Evolutionary conservation across 2,329 filamentous ascomycete genomes (phyloP), one percentile per base, ranked within the genome.

Genomic region (Trichoderma sp.): DNA sequence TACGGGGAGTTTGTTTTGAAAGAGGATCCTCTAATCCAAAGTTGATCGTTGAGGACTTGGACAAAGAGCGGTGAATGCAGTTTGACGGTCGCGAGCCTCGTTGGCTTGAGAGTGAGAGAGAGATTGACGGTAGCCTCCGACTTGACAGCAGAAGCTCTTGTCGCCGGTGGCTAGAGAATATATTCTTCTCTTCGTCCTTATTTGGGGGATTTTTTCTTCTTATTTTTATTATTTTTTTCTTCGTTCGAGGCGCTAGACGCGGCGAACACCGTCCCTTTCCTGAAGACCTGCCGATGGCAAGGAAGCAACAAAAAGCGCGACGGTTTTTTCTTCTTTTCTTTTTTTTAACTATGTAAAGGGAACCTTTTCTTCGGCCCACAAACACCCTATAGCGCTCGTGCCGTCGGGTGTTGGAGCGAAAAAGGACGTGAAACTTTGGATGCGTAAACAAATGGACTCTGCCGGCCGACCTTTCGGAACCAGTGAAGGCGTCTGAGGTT

Each of bases 41-140:
- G 83, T 53, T 83, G 82, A 71, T 83, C 80, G 78, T 86, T 85
- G 67, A 86, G 86, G 81, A 89, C 86, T 82, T 90, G 89, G 83
- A 92, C 86, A 84, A 93, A 92, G 80, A 93, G 89, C 85, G 91
- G 91, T 79, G 91, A 93, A 91, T 93, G 91, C 91, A 91, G 88
- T 83, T 91, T 92, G 89, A 83, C 90, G 89, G 85, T 85, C 80
- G 64, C 33, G 31, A 59, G 71, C 41, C 41, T 21, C 65, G 53
- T n/a, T 45, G 33, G 65, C 38, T 41, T 64, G 41, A 60, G 45
- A 41, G 38, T 41, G 24, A 60, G 35, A 53, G n/a, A 50, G 41
- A 41, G 24, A 21, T 31, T 12, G 33, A 33, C 67, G 50, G 64
- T 31, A 35, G 72, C 64, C 64, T 33, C 62, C 71, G 63, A 67